Conservation (phyloP, 768 basidiomycete genomes). For the Trametes cingulata region DNA sequence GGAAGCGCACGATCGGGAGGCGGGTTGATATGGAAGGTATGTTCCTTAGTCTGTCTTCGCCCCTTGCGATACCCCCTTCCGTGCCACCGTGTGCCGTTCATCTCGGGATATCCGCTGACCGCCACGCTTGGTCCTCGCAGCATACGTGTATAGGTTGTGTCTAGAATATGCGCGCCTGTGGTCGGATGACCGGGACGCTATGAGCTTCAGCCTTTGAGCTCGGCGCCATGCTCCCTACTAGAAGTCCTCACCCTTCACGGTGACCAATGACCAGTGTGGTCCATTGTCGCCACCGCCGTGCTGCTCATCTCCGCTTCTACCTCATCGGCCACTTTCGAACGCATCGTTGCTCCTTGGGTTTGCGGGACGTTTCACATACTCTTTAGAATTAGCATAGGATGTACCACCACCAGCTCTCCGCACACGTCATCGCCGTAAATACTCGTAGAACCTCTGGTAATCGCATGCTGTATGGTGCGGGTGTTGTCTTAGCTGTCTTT, state of each 20-base stretch:
- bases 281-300: neutral
- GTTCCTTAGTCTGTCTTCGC: conserved; percentile 28
- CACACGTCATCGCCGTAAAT: conserved; percentile 8
- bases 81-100: neutral
- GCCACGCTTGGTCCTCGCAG: conserved; percentile 38
- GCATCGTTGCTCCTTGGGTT: conserved; percentile 1
- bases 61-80: neutral
- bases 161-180: conserved; percentile 87
- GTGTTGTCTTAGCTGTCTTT: neutral
- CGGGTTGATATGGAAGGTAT: conserved; percentile 91
- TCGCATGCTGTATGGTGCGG: neutral
- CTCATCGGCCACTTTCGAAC: neutral
- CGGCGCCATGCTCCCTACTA: neutral
- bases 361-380: conserved; percentile 7
- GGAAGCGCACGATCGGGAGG: conserved; percentile 84
- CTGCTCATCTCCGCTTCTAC: neutral
- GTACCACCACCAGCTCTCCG: conserved; percentile 10
- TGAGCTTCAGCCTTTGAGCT: conserved; percentile 42
- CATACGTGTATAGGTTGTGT: conserved; percentile 84
- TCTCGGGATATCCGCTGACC: conserved; percentile 14
- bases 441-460: conserved; percentile 11
- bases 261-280: neutral
- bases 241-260: neutral
- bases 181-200: conserved; percentile 80
- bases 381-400: conserved; percentile 20